Evolutionary conservation across 305 asterid species (phyloP), one percentile per base, ranked within the genome.

Genomic region (Fraxinus baroniana): DNA sequence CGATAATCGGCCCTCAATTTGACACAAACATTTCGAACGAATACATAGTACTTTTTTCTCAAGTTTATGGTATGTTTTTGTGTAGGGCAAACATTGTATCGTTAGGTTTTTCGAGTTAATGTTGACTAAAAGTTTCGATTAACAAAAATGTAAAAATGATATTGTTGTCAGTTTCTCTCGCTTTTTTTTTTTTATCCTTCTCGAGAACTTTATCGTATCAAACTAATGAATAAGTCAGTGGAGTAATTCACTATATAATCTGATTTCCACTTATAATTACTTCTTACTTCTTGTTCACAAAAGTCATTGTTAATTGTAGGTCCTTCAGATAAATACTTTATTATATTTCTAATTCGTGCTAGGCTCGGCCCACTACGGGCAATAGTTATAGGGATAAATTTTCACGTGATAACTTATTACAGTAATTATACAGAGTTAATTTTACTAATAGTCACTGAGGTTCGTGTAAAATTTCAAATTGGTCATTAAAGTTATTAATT

Each of bases 291-390:
- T 35, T 35, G 37, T 76, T 41, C 15, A 7, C 76, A 44, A 8
- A 64, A 62, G 86, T 77, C 83, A 83, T 75, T 81, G 62, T 79
- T 80, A 74, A 79, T 62, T 10, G 66, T 79, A 85, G 86, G 24
- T 81, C 87, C 85, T 17, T 24, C 37, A 39, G 35, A 66, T 46
- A 41, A 33, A 81, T 24, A 75, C 30, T 55, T 24, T 22, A 32
- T 77, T n/a, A 13, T 13, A 10, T 52, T 62, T 55, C 78, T 79
- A 71, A 7, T 70, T 80, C 68, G 68, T 85, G 78, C 77, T 82
- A 52, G 46, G 32, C 66, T 74, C 78, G 77, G 33, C 32, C 28
- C 37, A 70, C 30, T 55, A 84, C 22, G 57, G 70, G 46, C 79
- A 80, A 24, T 73, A 46, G 76, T 76, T 75, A 33, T 20, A n/a